A percentile compares a stretch with the other conserved stretches of the same genome.
Evolutionary conservation across 331 rosid genomes (phyloP).

Genomic region (Quercus tomentella): DNA sequence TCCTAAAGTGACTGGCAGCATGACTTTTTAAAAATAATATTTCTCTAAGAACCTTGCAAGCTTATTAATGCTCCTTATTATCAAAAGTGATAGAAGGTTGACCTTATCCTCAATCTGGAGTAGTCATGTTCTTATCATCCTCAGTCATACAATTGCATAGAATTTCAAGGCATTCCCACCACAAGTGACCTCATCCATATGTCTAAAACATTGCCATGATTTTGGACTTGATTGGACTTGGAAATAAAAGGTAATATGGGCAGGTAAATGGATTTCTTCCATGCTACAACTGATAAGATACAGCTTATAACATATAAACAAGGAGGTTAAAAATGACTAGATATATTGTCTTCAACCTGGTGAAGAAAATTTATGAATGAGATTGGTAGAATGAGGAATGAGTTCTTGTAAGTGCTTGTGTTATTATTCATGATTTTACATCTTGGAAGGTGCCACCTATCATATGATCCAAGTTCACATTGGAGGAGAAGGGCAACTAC

Average conservation of each 20-base stretch:
- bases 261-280: no score
- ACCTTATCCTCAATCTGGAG: constrained; percentile 28
- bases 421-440: constrained; percentile 47
- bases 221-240: constrained; percentile 60
- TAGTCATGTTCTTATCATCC: no score
- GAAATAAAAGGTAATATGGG: neutral
- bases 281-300: no score
- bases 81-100: neutral
- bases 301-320: no score
- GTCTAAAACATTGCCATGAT: constrained; percentile 30
- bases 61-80: neutral
- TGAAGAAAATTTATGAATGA: constrained; percentile 60
- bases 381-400: constrained; percentile 59
- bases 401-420: constrained; percentile 65
- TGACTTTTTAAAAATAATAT: neutral
- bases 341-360: constrained; percentile 48
- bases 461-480: constrained; percentile 54
- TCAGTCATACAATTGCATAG: no score
- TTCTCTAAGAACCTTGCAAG: no score
- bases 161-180: no score
- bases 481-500: constrained; percentile 90
- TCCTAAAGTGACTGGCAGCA: neutral
- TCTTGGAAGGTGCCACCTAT: constrained; percentile 36
- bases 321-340: neutral
- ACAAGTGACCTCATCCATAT: no score